Conservation (phyloP, 192 early-diverging fungal species). For the Chytriomyces sp. region DNA sequence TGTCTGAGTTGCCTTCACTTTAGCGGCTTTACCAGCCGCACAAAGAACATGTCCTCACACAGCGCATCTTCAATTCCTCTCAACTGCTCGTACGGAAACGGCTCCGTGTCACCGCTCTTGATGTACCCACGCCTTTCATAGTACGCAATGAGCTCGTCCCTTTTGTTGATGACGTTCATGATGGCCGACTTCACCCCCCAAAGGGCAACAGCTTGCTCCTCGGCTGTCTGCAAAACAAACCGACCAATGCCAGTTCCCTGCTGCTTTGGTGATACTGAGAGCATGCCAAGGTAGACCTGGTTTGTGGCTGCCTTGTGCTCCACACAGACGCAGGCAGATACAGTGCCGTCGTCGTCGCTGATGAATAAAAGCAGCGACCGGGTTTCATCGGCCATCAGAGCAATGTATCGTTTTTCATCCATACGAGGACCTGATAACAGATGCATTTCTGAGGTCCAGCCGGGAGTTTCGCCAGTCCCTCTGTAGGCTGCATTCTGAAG, state of each 20-base stretch:
- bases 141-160: background rate
- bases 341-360: background rate
- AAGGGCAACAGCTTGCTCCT: background rate
- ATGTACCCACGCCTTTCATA: background rate
- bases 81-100: background rate
- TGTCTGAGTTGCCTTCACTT: too few species aligned
- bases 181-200: background rate
- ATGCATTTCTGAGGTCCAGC: background rate
- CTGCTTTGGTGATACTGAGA: background rate
- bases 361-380: background rate
- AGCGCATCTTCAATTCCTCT: background rate
- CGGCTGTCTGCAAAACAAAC: slow-evolving; percentile 1
- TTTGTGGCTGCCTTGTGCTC: background rate
- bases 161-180: background rate
- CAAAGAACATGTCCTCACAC: too few species aligned
- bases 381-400: background rate
- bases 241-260: background rate
- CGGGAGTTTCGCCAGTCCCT: background rate
- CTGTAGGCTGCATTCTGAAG: background rate
- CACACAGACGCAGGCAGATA: background rate
- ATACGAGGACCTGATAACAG: background rate
- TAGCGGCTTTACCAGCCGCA: too few species aligned
- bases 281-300: background rate
- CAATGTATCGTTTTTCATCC: background rate
- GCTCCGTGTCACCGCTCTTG: background rate